Percentiles rank a stretch among this genome's conserved stretches.
These are phyloP conservation scores for Lasiodiplodia citricola DNA, from an alignment of 2,329 filamentous ascomycete genomes.

Conservation along the genomic window DNA sequence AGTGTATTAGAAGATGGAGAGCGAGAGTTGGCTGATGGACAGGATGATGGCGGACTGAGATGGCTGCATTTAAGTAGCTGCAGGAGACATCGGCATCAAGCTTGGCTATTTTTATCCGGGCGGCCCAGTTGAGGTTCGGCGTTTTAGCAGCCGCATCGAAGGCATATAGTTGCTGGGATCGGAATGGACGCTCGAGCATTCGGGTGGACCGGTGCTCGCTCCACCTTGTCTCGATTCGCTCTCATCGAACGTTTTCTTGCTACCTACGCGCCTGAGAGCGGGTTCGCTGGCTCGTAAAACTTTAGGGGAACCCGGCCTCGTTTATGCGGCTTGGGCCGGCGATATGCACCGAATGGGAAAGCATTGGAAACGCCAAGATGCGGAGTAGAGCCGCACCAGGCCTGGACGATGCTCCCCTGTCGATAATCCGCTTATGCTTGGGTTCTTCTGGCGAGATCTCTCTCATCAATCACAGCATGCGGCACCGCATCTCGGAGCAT, in stretches of 20 bases:
- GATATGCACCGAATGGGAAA: not conserved
- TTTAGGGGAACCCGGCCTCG: conserved; percentile 2
- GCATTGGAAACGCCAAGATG: conserved; percentile 7
- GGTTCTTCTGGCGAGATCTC: too few relatives aligned
- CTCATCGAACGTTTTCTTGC: not conserved
- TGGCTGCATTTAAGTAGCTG: not conserved
- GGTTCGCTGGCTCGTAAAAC: not conserved
- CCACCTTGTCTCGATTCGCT: not conserved
- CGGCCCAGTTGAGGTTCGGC: not conserved
- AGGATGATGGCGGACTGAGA: not conserved
- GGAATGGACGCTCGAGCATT: conserved; percentile 3
- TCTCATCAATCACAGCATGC: too few relatives aligned
- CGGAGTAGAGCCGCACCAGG: conserved; percentile 16
- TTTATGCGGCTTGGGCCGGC: conserved; percentile 9
- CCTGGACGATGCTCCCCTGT: not conserved
- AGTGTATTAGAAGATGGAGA: not conserved
- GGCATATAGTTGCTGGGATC: not conserved
- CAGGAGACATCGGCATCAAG: not conserved
- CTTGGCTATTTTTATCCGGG: conserved; percentile 9
- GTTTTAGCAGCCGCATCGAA: conserved; percentile 10
- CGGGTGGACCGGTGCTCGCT: not conserved
- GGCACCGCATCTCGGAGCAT: too few relatives aligned
- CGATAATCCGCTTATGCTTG: not conserved
- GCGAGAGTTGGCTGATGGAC: conserved; percentile 3
- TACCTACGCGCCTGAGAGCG: not conserved